Evolutionary conservation across 2,329 filamentous ascomycete genomes (phyloP).

Genomic region (Pseudogymnoascus sp.): DNA sequence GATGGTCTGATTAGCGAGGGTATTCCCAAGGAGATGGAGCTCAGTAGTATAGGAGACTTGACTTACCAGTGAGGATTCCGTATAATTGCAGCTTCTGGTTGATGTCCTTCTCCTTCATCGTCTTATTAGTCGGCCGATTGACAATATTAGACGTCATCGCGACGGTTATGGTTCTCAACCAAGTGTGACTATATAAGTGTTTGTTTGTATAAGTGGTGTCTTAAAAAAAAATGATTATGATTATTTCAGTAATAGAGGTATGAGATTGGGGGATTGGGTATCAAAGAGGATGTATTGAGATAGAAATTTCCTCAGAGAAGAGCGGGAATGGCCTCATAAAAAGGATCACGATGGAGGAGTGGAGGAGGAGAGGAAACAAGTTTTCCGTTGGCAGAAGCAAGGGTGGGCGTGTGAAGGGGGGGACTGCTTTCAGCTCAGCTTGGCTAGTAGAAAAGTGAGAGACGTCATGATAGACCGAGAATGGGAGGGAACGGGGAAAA

Average conservation of each 20-base stretch:
- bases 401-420: background rate
- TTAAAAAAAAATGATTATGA: background rate
- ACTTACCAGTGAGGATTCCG: constrained; percentile 65
- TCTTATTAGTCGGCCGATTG: constrained; percentile 24
- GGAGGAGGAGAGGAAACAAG: background rate
- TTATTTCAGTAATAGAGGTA: background rate
- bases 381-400: background rate
- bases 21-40: background rate
- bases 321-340: constrained; percentile 2
- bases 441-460: background rate
- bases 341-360: background rate
- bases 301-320: background rate
- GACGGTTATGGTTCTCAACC: background rate
- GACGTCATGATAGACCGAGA: constrained; percentile 4
- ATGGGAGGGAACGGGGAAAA: background rate
- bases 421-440: background rate
- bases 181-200: background rate
- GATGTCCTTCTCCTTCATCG: constrained; percentile 47
- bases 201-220: background rate
- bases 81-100: constrained; percentile 93
- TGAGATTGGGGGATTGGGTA: background rate
- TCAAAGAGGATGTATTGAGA: constrained; percentile 3
- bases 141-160: constrained; percentile 13
- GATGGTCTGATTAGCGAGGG: constrained; percentile 13
- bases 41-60: background rate